Percentiles rank a stretch among this genome's conserved stretches.
phyloP scores from a whole-genome alignment of 2,329 filamentous ascomycete species.

The Fusarium citri region DNA sequence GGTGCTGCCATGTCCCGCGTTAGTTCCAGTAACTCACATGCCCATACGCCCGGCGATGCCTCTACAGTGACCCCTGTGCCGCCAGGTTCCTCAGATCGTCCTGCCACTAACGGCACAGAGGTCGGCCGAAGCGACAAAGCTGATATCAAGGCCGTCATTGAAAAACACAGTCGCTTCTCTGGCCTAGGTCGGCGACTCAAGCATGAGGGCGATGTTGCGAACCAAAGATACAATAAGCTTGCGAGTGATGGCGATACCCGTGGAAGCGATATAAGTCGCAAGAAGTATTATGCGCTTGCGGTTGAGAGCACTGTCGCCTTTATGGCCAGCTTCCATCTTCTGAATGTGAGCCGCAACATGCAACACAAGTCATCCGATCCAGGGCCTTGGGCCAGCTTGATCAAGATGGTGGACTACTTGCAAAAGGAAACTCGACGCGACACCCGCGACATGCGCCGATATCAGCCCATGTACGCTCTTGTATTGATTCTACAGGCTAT shows the following conservation, averaged over 20 bases:
- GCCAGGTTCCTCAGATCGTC: conserved; percentile 44
- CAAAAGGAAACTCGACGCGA: conserved; percentile 55
- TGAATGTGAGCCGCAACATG: conserved; percentile 59
- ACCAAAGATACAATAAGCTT: conserved; percentile 48
- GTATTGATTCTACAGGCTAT: conserved; percentile 58
- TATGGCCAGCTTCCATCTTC: conserved; percentile 64
- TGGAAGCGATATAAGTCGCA: conserved; percentile 51
- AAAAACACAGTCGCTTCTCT: conserved; percentile 54
- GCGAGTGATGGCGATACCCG: conserved; percentile 42
- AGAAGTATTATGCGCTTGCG: conserved; percentile 57
- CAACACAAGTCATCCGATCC: conserved; percentile 58
- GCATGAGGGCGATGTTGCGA: conserved; percentile 62
- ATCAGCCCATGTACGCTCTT: conserved; percentile 56
- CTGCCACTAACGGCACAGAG: conserved; percentile 50
- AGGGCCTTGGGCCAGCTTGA: conserved; percentile 56
- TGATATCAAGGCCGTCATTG: conserved; percentile 47
- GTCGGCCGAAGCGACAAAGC: conserved; percentile 39
- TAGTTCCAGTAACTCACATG: conserved; percentile 64
- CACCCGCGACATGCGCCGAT: conserved; percentile 49
- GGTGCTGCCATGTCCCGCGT: conserved; percentile 64
- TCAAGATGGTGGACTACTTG: conserved; percentile 58
- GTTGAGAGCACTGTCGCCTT: conserved; percentile 65
- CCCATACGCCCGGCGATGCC: conserved; percentile 62
- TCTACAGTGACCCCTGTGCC: conserved; percentile 51
- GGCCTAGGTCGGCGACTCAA: conserved; percentile 64